Base-by-base conservation (phyloP, 1,284 basidiomycete species). In the Boletus semigastroideus region DNA sequence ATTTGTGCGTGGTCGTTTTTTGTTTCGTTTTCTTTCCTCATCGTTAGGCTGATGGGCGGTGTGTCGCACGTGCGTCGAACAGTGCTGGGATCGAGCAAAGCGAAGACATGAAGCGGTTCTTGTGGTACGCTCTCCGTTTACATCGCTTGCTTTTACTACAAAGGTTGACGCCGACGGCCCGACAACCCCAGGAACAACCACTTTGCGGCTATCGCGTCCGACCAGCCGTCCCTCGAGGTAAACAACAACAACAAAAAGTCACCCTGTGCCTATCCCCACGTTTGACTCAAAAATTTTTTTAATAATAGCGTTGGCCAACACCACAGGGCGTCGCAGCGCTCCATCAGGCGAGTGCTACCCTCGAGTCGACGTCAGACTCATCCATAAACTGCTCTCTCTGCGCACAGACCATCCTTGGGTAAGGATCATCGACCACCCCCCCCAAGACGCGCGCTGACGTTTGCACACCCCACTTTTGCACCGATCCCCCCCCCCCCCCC, bases 161-260 rank as follows among this genome's bases (percentile, higher is more conserved):
- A n/a, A n/a, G n/a, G n/a, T n/a, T n/a, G n/a, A n/a, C n/a, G n/a
- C n/a, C n/a, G n/a, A n/a, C n/a, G n/a, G n/a, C n/a, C n/a, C n/a
- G 27, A 30, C 25, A 43, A 56, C 12, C 16, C 28, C 52, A 88
- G 87, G 87, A 77, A 90, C 68, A 86, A 88, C 61, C 87, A 90
- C 64, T 88, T 90, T 64, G 83, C 86, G 1, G 86, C 87, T 4
- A 65, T 88, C 37, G 86, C 85, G 4, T 86, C 84, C 25, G 87
- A 90, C 68, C 82, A 84, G 58, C 87, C 87, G n/a, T 71, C 84
- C 4, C 68, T 90, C 45, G 87, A 87, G 78, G 85, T 84, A 41
- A n/a, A 22, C n/a, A n/a, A n/a, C n/a, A n/a, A n/a, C n/a, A n/a
- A n/a, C n/a, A 22, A 22, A 22, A 22, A 22, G 22, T 5, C 22